phyloP scores from a whole-genome alignment of 345 rosid genomes.

The Eucalyptus cladocalyx region DNA sequence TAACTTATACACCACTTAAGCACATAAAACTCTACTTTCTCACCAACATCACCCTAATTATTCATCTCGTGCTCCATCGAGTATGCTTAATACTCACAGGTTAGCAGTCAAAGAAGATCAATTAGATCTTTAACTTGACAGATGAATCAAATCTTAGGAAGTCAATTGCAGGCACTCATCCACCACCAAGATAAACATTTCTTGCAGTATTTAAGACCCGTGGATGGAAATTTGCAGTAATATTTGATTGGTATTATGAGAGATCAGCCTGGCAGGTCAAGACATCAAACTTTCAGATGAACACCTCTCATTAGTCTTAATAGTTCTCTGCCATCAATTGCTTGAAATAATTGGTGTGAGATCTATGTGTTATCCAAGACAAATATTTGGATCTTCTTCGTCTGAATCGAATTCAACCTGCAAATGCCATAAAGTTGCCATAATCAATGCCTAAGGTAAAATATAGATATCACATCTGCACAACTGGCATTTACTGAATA shows the following conservation, averaged over 20 bases:
- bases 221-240: neutral
- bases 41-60: neutral
- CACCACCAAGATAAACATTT: neutral
- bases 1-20: too few species aligned
- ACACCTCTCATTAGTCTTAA: neutral
- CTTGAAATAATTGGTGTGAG: neutral
- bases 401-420: constrained; percentile 39
- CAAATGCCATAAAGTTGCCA: neutral
- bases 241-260: neutral
- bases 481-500: neutral
- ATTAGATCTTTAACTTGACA: neutral
- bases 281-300: neutral
- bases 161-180: neutral
- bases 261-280: neutral
- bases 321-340: neutral
- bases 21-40: neutral
- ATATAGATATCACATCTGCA: neutral
- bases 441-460: neutral
- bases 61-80: neutral
- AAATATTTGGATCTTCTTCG: constrained; percentile 33
- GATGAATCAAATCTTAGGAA: neutral
- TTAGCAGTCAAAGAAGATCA: neutral
- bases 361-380: neutral
- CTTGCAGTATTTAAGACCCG: neutral
- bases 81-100: neutral